These are phyloP conservation scores for Mytilinidion resinicola DNA, from an alignment of 495 filamentous ascomycete species.

Conservation along the genomic window DNA sequence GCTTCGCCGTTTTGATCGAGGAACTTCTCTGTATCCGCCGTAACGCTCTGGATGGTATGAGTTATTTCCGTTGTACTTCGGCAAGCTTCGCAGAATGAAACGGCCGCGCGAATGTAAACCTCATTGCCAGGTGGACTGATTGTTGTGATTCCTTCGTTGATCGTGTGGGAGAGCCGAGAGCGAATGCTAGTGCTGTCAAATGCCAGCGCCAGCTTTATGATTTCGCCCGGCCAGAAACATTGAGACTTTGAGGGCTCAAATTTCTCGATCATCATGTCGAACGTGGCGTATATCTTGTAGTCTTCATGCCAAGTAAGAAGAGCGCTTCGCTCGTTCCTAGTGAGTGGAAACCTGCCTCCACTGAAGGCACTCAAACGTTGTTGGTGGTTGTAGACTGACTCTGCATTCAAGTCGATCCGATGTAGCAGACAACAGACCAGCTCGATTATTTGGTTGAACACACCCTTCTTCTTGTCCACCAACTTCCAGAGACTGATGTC, in stretches of 20 bases:
- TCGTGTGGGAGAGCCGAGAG: neutral
- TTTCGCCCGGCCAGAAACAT: constrained; percentile 19
- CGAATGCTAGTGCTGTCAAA: neutral
- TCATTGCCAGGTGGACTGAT: constrained; percentile 8
- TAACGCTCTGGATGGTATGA: constrained; percentile 9
- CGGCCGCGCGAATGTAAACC: constrained; percentile 20
- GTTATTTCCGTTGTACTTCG: neutral
- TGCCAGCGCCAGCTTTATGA: constrained; percentile 23
- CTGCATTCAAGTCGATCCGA: constrained; percentile 17
- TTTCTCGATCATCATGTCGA: constrained; percentile 23
- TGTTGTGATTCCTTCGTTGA: constrained; percentile 13
- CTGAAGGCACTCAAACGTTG: constrained; percentile 14
- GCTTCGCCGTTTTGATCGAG: constrained; percentile 8
- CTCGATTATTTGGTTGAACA: constrained; percentile 18
- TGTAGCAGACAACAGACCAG: constrained; percentile 18
- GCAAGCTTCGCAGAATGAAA: constrained; percentile 17
- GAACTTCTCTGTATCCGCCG: constrained; percentile 8
- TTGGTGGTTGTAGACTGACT: neutral
- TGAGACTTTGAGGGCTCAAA: constrained; percentile 20
- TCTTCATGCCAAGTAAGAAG: constrained; percentile 18
- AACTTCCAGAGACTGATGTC: constrained; percentile 19
- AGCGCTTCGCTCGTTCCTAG: constrained; percentile 1
- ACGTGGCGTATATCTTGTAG: constrained; percentile 7
- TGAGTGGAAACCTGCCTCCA: constrained; percentile 14
- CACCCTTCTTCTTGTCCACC: constrained; percentile 18